Evolutionary conservation across 177 flowering plant species (phyloP), one percentile per base, ranked within the genome.

Genomic region (Tripterygium wilfordii): DNA sequence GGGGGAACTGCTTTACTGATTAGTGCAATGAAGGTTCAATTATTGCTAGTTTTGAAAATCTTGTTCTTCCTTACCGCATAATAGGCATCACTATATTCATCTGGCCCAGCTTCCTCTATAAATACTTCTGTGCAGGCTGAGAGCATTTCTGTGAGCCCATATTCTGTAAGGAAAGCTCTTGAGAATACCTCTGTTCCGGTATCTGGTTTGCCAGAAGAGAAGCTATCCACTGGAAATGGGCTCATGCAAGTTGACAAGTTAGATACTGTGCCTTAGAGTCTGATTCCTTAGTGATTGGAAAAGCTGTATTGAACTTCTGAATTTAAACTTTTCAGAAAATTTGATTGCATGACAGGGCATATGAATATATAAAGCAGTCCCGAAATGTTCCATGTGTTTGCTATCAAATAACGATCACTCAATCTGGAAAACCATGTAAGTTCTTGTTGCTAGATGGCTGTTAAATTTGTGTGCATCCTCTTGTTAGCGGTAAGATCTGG

Each of bases 231-330:
- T 51, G 98, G 98, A 39, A 78, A 79, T 42, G 98, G 98, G 54
- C 90, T 92, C 53, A 74, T 92, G 85, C 98, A 92, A 82, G 80
- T 92, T 68, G 95, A 92, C 88, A 88, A 73, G 98, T 88, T 48
- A 77, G 62, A 45, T 59, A 58, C 59, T 23, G 28, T 25, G 20
- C 38, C n/a, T 28, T 43, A 30, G 25, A 13, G 46, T 51, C 45
- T 54, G 24, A 14, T 13, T 45, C 10, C 36, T 27, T 30, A 22
- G 9, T 13, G 28, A 12, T 1, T 19, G 45, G 30, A 8, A 49
- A n/a, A 53, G 26, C 12, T 45, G 43, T 23, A 17, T 8, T 14
- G 48, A 40, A 3, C 15, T 21, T 24, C 31, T 24, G 36, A 17
- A 46, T 21, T 38, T 54, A n/a, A 21, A 51, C 18, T 53, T 36